A percentile compares a stretch with the other conserved stretches of the same genome.
phyloP scores from a whole-genome alignment of 108 stramenopile genomes.

The Pseudonitzschia multiseries region DNA sequence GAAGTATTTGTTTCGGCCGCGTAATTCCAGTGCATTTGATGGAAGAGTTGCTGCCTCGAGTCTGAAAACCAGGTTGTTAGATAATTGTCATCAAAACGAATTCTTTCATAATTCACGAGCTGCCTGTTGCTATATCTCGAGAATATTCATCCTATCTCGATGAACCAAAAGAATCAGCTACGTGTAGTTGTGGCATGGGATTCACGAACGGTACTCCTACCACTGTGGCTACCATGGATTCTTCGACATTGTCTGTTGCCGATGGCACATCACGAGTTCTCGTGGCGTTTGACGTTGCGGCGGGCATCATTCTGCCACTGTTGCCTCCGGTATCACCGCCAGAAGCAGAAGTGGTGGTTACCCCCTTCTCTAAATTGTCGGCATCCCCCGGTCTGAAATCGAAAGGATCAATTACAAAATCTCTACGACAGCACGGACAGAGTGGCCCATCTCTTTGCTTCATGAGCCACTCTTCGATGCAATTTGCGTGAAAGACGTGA shows the following conservation, averaged over 20 bases:
- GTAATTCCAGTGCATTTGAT: too few species aligned
- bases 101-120: too few species aligned
- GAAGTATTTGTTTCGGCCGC: too few species aligned
- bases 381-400: constrained; percentile 31
- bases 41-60: too few species aligned
- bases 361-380: constrained; percentile 7
- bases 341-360: not conserved
- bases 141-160: too few species aligned
- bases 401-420: constrained; percentile 68
- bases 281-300: not conserved
- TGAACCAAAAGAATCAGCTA: not conserved
- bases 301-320: not conserved
- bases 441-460: constrained; percentile 54
- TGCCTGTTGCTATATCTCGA: too few species aligned
- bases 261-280: not conserved
- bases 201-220: not conserved
- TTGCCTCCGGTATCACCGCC: not conserved
- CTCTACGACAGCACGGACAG: constrained; percentile 84
- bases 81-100: too few species aligned
- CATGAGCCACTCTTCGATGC: constrained; percentile 77
- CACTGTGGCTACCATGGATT: not conserved
- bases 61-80: too few species aligned
- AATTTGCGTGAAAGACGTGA: constrained; percentile 76
- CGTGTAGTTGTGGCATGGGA: not conserved
- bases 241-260: not conserved